Percentiles rank a stretch among this genome's conserved stretches.
Evolutionary conservation across 2,329 filamentous ascomycete genomes (phyloP).

Genomic region (Xylogone sp.): DNA sequence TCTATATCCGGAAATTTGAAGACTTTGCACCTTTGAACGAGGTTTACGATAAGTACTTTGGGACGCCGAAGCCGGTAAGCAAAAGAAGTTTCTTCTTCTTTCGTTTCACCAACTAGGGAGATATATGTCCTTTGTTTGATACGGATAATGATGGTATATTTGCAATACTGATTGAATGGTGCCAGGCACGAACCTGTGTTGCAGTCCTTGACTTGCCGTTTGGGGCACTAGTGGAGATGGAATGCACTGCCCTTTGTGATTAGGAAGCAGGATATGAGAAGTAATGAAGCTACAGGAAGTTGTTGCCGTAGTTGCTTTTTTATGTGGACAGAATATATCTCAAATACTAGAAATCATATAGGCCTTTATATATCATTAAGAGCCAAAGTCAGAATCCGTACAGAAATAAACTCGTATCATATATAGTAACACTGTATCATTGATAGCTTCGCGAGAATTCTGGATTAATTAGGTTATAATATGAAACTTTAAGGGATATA

Average conservation of each 20-base stretch:
- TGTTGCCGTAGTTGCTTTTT: no score
- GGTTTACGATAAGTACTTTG: slow-evolving; percentile 68
- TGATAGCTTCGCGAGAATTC: no score
- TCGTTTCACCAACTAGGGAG: background rate
- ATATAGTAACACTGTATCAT: no score
- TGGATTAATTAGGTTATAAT: no score
- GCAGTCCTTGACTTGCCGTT: slow-evolving; percentile 6
- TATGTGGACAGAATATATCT: no score
- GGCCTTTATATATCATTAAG: no score
- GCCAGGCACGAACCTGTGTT: slow-evolving; percentile 7
- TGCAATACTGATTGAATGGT: background rate
- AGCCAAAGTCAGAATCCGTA: no score
- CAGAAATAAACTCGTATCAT: no score
- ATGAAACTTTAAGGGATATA: no score
- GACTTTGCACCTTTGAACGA: slow-evolving; percentile 74
- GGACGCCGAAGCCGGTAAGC: slow-evolving; percentile 37
- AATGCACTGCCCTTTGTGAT: slow-evolving; percentile 7
- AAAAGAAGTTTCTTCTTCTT: slow-evolving; percentile 1
- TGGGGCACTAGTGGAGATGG: slow-evolving; percentile 10
- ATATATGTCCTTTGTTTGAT: background rate
- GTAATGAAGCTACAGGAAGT: no score
- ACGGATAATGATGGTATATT: background rate
- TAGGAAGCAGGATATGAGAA: background rate
- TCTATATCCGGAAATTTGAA: slow-evolving; percentile 71
- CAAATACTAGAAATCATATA: no score